Conservation (phyloP, 2,329 filamentous ascomycete genomes). For the Colletotrichum incanum region DNA sequence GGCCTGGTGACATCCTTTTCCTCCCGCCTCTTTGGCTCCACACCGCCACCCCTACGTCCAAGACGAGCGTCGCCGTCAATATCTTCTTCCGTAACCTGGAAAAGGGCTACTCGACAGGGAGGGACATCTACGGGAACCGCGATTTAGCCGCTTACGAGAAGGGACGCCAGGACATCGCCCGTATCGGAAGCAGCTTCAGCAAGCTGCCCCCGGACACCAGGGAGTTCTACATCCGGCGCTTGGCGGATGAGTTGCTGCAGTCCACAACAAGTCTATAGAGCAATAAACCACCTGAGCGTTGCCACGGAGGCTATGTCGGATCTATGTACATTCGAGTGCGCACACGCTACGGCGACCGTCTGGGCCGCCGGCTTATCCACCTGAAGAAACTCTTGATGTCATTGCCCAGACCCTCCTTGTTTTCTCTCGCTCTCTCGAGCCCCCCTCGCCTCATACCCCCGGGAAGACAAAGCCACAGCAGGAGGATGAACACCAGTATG, state of each 20-base stretch:
- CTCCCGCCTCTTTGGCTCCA: conserved; percentile 90
- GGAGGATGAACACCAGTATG: conserved; percentile 61
- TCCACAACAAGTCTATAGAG: conserved; percentile 23
- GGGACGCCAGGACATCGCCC: conserved; percentile 79
- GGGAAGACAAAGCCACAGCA: conserved; percentile 63
- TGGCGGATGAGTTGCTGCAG: conserved; percentile 77
- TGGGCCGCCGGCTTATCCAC: not conserved
- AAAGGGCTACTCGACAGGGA: conserved; percentile 78
- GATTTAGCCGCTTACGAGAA: conserved; percentile 90
- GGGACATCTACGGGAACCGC: conserved; percentile 90
- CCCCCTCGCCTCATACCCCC: conserved; percentile 57
- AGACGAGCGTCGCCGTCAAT: conserved; percentile 85
- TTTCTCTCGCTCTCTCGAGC: conserved; percentile 58
- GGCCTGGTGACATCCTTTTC: conserved; percentile 83
- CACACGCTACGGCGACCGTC: no score
- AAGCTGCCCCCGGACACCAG: conserved; percentile 76
- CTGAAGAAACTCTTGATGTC: conserved; percentile 46
- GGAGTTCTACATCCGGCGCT: conserved; percentile 81
- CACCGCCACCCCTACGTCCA: conserved; percentile 73
- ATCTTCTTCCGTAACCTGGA: conserved; percentile 86
- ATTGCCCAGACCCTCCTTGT: conserved; percentile 54
- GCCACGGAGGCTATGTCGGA: not conserved
- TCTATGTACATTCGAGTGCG: not conserved
- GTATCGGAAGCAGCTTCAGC: conserved; percentile 76
- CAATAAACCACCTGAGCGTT: not conserved